Evolutionary conservation across 441 rosid species (phyloP), one percentile per base, ranked within the genome.

Genomic region (California macrophylla): DNA sequence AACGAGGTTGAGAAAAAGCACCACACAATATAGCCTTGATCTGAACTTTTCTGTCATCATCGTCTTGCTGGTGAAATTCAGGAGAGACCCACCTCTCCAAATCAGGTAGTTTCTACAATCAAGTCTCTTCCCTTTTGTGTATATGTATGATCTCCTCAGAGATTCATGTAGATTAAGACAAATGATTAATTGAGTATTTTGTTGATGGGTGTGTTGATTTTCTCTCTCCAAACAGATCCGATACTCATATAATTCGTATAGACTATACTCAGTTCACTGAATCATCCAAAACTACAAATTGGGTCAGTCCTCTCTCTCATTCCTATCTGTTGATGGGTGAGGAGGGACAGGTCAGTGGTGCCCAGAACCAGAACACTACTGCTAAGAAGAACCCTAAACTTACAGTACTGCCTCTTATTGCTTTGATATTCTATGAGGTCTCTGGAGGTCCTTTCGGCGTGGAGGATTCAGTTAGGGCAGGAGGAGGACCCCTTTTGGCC

Each of bases 391-490:
- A 64, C 47, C 96, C 90, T 69, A 90, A 90, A 76, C 77, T 93
- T 52, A 90, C 94, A 6, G 65, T 88, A 1, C 76, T 87, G 72
- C 97, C 98, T 40, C 85, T 93, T 0, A 83, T 93, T 30, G 94
- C 96, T 70, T 84, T 93, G 56, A 93, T 91, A 10, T 92, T 92
- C 86, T 92, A 90, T 76, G 95, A 86, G 70, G 94, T 91, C 16
- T 89, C 92, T 66, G 98, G 98, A 47, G 98, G 98, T 42, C 98
- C 98, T 64, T 93, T 93, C 73, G 98, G 98, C 63, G 82, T 93
- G 2, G 98, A 93, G 76, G 98, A 91, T 70, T 86, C 93, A 13
- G 97, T 93, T 18, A 87, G 78, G 73, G 84, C 92, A 29, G 96
- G 96, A 15, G 97, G 96, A 69, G 97, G 97, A 45, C 96, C 98